Evolutionary conservation across 768 basidiomycete species (phyloP), one percentile per base, ranked within the genome.

Genomic region (Leccinum longicurvipes): DNA sequence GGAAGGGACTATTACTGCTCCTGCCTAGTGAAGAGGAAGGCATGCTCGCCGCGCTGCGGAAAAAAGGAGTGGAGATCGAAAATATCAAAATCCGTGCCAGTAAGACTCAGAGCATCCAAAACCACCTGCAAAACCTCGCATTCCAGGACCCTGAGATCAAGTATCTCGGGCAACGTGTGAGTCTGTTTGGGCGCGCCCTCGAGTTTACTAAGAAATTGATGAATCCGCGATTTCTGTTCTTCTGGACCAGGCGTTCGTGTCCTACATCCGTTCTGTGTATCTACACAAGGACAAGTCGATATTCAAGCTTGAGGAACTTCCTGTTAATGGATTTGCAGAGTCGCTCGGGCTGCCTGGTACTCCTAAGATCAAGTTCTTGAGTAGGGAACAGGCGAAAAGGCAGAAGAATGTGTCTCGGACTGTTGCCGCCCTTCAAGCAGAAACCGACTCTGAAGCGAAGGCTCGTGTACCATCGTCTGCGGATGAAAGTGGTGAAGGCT

Each of bases 91-190:
- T 95, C 60, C 86, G 86, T 62, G 77, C 82, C 48, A 94, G 88
- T 73, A 97, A 95, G 76, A 89, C 89, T 45, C 84, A 87, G 64
- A 85, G 80, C 60, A 85, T 97, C 56, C 82, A 87, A 66, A 91
- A 91, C 60, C 89, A 94, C 70, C 77, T 98, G 45, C 97, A 99
- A 72, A 92, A 85, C 52, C 82, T 97, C 34, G 88, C 90, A 0
- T 99, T 98, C 75, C 86, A 93, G 74, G 93, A 95, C 56, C 91
- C 94, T 0, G 94, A 99, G 71, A 86, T 98, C 73, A 99, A 98
- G 69, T 97, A 98, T 70, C 82, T 99, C 10, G 97, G 88, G 10
- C 96, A 98, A 70, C 76, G 92, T 53, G 95, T 95, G 63, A 55
- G 86, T 79, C 28, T 34, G 7, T 21, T 56, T 46, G 27, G 32